Conservation (phyloP, 768 basidiomycete species). For the Mycena filopes region DNA sequence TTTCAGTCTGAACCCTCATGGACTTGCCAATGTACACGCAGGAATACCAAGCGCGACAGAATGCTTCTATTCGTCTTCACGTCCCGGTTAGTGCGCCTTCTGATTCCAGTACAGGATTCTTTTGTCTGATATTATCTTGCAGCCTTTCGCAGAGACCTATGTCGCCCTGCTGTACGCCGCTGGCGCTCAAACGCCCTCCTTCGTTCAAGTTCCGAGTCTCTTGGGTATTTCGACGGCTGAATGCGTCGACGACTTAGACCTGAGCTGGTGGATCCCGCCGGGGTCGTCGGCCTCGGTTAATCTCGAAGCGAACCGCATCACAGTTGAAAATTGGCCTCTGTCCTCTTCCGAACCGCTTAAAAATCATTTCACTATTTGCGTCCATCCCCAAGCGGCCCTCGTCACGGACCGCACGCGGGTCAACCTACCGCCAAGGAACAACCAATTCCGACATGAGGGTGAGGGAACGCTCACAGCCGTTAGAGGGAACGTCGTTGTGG, state of each 20-base stretch:
- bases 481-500: no score
- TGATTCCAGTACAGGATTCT: background rate
- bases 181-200: background rate
- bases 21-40: no score
- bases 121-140: background rate
- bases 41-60: no score
- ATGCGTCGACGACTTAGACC: background rate
- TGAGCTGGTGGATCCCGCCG: background rate
- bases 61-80: no score
- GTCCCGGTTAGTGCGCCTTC: background rate
- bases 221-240: background rate
- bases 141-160: background rate
- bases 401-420: background rate
- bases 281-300: background rate
- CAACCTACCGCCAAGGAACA: background rate
- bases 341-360: background rate
- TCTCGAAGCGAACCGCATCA: background rate
- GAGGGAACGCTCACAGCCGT: background rate
- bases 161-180: background rate
- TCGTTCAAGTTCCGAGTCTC: background rate
- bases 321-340: background rate
- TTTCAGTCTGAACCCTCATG: no score
- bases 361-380: background rate
- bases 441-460: background rate
- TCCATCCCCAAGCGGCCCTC: background rate